phyloP scores from a whole-genome alignment of 78 protist genomes.

The Cavenderia fasciculata region DNA sequence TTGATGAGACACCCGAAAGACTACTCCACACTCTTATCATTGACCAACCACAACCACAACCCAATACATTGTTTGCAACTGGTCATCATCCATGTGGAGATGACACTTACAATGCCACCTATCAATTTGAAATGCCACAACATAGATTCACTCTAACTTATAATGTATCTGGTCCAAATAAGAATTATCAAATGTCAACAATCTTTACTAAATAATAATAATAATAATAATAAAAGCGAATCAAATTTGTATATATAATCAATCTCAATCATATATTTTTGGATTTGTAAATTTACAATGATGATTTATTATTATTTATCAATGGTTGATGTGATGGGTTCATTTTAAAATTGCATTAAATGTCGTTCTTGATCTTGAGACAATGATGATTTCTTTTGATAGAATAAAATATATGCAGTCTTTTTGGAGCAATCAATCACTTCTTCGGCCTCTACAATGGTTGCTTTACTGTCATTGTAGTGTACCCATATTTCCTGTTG shows the following conservation, averaged over 20 bases:
- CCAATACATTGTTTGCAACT: background rate
- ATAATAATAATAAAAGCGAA: too few species aligned
- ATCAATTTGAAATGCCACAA: conserved; percentile 1
- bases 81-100: conserved; percentile 53
- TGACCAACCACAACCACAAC: background rate
- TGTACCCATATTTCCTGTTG: conserved; percentile 70
- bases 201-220: too few species aligned
- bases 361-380: too few species aligned
- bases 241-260: too few species aligned
- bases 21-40: conserved; percentile 19
- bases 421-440: conserved; percentile 28
- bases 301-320: too few species aligned
- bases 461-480: conserved; percentile 66
- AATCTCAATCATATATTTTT: too few species aligned
- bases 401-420: conserved; percentile 42
- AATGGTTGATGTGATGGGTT: too few species aligned
- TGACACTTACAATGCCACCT: conserved; percentile 30
- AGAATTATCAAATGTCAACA: conserved; percentile 46
- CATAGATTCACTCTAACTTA: conserved; percentile 9
- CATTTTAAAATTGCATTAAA: too few species aligned
- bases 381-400: conserved; percentile 59
- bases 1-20: conserved; percentile 33
- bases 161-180: conserved; percentile 42
- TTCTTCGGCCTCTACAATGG: conserved; percentile 50
- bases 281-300: too few species aligned